Percentiles rank a stretch among this genome's conserved stretches.
Evolutionary conservation across 257 asterid genomes (phyloP).

Genomic region (Apocynum venetum): DNA sequence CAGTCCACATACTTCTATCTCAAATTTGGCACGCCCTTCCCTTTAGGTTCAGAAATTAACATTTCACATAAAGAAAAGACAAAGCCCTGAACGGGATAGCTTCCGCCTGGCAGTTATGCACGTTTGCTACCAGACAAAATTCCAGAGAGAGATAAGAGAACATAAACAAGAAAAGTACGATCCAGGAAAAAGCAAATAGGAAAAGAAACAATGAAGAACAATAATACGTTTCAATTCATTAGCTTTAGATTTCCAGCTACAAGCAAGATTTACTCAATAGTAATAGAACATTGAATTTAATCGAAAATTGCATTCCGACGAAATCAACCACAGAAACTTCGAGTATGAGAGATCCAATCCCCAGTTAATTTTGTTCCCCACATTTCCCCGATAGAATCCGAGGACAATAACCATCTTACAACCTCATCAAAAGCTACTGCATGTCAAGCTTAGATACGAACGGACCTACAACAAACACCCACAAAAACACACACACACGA

Average conservation of each 20-base stretch:
- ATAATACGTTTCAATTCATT: background rate
- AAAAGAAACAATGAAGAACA: constrained; percentile 1
- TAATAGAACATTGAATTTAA: constrained; percentile 2
- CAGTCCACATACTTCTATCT: constrained; percentile 2
- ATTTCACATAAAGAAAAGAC: constrained; percentile 11
- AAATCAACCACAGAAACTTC: constrained; percentile 5
- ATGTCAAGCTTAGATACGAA: constrained; percentile 7
- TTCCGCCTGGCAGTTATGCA: constrained; percentile 4
- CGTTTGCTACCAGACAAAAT: background rate
- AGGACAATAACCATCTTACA: constrained; percentile 6
- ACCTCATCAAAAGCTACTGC: constrained; percentile 2
- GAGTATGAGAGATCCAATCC: constrained; percentile 11
- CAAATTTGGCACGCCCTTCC: background rate
- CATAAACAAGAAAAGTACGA: background rate
- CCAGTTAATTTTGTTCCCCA: background rate
- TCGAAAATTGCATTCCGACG: constrained; percentile 3
- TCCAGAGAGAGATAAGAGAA: background rate
- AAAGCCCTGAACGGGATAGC: background rate
- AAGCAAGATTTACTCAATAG: constrained; percentile 12
- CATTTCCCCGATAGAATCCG: background rate
- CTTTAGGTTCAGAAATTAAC: background rate
- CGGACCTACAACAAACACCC: background rate
- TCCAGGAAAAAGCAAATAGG: background rate
- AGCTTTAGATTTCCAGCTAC: constrained; percentile 1
- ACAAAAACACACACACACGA: background rate